phyloP scores from a whole-genome alignment of 345 rosid genomes.

The Bretschneidera sinensis region DNA sequence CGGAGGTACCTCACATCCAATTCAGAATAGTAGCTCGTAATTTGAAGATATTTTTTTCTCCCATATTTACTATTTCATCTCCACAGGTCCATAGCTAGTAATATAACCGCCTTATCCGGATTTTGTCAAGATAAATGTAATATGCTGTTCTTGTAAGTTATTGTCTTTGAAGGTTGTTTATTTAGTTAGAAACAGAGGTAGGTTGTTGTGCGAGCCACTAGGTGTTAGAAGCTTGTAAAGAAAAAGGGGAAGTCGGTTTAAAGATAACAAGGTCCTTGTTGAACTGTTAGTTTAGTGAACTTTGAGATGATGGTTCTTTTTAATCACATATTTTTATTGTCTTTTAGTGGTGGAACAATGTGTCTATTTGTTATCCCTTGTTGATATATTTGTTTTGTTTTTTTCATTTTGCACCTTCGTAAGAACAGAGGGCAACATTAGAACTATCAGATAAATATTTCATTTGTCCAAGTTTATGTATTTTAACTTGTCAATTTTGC shows the following conservation, averaged over 20 bases:
- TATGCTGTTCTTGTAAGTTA: background rate
- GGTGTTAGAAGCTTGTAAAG: background rate
- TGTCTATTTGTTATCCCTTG: too few relatives aligned
- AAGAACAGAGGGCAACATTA: too few relatives aligned
- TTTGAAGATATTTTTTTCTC: background rate
- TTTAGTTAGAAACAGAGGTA: background rate
- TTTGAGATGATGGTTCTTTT: too few relatives aligned
- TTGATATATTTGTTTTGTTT: too few relatives aligned
- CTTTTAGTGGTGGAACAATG: too few relatives aligned
- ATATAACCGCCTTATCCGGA: background rate
- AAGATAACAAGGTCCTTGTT: too few relatives aligned
- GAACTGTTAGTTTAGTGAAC: too few relatives aligned
- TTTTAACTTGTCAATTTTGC: too few relatives aligned
- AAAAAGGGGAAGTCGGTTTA: background rate
- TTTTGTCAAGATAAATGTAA: background rate
- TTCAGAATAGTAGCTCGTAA: slow-evolving; percentile 52
- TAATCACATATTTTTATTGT: too few relatives aligned
- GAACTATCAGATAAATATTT: too few relatives aligned
- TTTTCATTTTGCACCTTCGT: too few relatives aligned
- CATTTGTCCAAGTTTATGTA: too few relatives aligned
- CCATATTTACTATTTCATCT: background rate
- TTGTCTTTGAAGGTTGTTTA: background rate
- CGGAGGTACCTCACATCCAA: slow-evolving; percentile 41
- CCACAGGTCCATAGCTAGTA: background rate
- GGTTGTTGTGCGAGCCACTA: background rate